phyloP scores from a whole-genome alignment of 2,329 filamentous ascomycete genomes.

The Penicillium vulpinum region DNA sequence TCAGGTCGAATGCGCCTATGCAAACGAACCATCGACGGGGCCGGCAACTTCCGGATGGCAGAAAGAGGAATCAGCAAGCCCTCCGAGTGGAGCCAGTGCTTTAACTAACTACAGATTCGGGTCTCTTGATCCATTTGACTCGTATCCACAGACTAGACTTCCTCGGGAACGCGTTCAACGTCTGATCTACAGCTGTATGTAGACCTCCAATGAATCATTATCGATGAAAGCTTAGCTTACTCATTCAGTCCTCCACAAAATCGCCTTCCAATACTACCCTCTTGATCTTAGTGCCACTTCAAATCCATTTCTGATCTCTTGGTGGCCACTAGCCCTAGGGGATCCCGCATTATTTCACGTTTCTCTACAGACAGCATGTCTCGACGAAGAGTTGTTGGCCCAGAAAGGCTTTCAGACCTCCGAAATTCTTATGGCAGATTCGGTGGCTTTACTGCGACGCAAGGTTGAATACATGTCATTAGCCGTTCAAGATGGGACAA shows the following conservation, averaged over 20 bases:
- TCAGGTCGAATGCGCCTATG: conserved; percentile 52
- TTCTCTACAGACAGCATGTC: conserved; percentile 59
- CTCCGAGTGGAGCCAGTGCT: conserved; percentile 3
- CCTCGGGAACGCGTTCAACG: conserved; percentile 54
- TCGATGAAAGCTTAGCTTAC: conserved; percentile 16
- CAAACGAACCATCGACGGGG: conserved; percentile 53
- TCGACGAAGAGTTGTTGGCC: conserved; percentile 56
- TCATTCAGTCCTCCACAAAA: conserved; percentile 55
- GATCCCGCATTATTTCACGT: conserved; percentile 61
- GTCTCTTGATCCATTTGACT: conserved; percentile 57
- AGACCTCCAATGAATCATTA: background rate
- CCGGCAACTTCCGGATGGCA: conserved; percentile 14
- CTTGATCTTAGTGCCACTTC: conserved; percentile 54
- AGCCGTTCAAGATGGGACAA: conserved; percentile 56
- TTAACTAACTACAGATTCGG: conserved; percentile 33
- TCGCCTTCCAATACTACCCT: conserved; percentile 62
- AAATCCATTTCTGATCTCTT: conserved; percentile 60
- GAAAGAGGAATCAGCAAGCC: conserved; percentile 8
- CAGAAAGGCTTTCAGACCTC: conserved; percentile 56
- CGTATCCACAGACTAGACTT: conserved; percentile 56
- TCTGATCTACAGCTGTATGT: conserved; percentile 58
- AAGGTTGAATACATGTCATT: conserved; percentile 51
- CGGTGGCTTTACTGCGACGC: conserved; percentile 53
- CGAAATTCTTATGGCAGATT: conserved; percentile 59
- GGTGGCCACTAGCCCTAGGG: conserved; percentile 60